Evolutionary conservation across 306 rosid species (phyloP).

Genomic region (Biancaea sappan): DNA sequence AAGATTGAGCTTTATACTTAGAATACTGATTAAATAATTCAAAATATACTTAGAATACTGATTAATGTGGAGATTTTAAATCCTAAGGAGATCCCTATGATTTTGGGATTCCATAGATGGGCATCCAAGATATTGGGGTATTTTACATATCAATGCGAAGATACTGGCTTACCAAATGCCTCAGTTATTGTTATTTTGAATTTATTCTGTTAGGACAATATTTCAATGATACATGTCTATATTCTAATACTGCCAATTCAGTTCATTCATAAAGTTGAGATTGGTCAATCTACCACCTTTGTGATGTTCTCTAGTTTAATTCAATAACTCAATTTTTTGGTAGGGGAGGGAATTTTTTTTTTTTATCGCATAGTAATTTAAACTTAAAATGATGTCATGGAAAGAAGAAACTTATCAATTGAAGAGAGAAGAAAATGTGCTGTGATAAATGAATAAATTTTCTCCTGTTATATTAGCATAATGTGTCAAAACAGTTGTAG

Average conservation of each 20-base stretch:
- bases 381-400: not conserved
- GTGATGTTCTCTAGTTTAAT: not conserved
- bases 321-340: not conserved
- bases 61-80: slow-evolving; percentile 13
- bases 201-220: slow-evolving; percentile 14
- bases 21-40: too few species aligned
- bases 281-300: slow-evolving; percentile 2
- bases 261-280: slow-evolving; percentile 13
- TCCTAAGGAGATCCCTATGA: slow-evolving; percentile 6
- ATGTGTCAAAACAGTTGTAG: slow-evolving; percentile 9
- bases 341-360: not conserved
- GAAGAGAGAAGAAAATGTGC: not conserved
- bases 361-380: not conserved
- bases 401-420: slow-evolving; percentile 1
- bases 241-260: slow-evolving; percentile 22
- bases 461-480: slow-evolving; percentile 5
- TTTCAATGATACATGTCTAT: slow-evolving; percentile 12
- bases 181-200: slow-evolving; percentile 6
- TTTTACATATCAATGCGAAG: not conserved
- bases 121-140: not conserved
- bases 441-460: not conserved
- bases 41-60: not conserved
- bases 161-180: not conserved
- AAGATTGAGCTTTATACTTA: too few species aligned
- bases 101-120: not conserved